These are phyloP conservation scores for Pythium sp. DNA, from an alignment of 352 stramenopile species.

Conservation along the genomic window DNA sequence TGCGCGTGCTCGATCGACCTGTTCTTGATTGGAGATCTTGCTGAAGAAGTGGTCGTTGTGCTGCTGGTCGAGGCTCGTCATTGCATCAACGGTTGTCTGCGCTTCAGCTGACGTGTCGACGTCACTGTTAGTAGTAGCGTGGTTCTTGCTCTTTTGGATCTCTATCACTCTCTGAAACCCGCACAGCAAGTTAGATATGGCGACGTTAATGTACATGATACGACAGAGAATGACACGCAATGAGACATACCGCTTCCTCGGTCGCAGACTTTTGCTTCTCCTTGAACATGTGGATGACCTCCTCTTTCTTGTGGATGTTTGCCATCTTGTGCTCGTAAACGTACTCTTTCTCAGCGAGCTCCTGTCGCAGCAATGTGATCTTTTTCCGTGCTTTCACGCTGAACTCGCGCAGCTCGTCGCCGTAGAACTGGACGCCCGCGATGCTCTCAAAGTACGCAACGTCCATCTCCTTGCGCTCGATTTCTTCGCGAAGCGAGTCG, in stretches of 20 bases:
- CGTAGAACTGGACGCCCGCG: constrained; percentile 48
- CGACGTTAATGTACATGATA: neutral
- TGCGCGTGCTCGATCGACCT: constrained; percentile 18
- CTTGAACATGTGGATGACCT: constrained; percentile 74
- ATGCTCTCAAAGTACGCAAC: constrained; percentile 76
- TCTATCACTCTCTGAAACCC: constrained; percentile 4
- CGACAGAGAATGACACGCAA: neutral
- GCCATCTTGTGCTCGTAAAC: constrained; percentile 43
- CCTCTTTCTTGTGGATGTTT: constrained; percentile 70
- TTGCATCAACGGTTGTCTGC: neutral
- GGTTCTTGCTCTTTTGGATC: constrained; percentile 12
- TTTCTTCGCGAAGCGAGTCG: constrained; percentile 59
- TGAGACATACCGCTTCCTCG: constrained; percentile 30
- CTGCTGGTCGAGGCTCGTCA: neutral
- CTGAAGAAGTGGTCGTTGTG: neutral
- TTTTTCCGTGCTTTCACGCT: constrained; percentile 34
- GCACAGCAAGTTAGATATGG: neutral
- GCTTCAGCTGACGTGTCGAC: neutral
- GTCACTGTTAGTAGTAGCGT: neutral
- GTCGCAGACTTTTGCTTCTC: constrained; percentile 44
- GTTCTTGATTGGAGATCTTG: constrained; percentile 22
- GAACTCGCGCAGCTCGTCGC: constrained; percentile 49
- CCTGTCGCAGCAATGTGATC: constrained; percentile 30
- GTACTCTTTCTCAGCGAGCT: constrained; percentile 54
- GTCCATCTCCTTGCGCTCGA: constrained; percentile 77